Conservation (phyloP, 192 early-diverging fungal species). For the Coemansia biformis region DNA sequence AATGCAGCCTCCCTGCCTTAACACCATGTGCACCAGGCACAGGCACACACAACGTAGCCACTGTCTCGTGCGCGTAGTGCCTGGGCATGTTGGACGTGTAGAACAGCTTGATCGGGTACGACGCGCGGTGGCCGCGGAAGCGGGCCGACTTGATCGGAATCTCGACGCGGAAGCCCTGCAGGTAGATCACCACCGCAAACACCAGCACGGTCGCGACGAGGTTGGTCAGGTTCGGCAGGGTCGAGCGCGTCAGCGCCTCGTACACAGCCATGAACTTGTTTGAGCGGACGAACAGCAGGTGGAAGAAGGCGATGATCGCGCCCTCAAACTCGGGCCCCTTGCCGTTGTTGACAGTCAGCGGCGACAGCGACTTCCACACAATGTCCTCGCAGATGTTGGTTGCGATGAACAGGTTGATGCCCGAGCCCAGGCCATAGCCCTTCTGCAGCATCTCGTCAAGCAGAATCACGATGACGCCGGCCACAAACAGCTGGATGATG, state of each 20-base stretch:
- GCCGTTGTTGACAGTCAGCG: slow-evolving; percentile 96
- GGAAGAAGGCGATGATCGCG: slow-evolving; percentile 91
- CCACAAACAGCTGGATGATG: slow-evolving; percentile 95
- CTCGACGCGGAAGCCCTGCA: slow-evolving; percentile 99
- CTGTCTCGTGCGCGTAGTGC: too few species aligned
- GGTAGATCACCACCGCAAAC: slow-evolving; percentile 85
- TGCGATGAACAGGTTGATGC: slow-evolving; percentile 98
- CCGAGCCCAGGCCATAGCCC: slow-evolving; percentile 99
- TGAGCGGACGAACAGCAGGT: slow-evolving; percentile 86
- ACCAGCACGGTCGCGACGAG: slow-evolving; percentile 85
- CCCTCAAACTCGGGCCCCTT: slow-evolving; percentile 99
- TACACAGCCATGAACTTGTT: slow-evolving; percentile 96
- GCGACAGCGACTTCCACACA: slow-evolving; percentile 97
- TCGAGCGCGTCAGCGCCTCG: slow-evolving; percentile 93
- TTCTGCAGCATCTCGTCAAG: slow-evolving; percentile 99
- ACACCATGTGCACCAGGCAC: too few species aligned
- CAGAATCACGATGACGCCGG: slow-evolving; percentile 94
- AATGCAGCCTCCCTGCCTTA: too few species aligned
- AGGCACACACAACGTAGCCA: too few species aligned
- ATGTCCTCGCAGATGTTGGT: slow-evolving; percentile 99
- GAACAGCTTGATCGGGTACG: slow-evolving; percentile 99
- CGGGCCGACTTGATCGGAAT: slow-evolving; percentile 95
- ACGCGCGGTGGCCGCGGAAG: slow-evolving; percentile 94
- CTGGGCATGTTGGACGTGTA: slow-evolving; percentile 99
- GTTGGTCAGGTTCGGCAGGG: slow-evolving; percentile 84